A percentile compares a stretch with the other conserved stretches of the same genome.
These are phyloP conservation scores for Glomus cerebriforme DNA, from an alignment of 192 early-diverging fungal genomes.

Conservation along the genomic window DNA sequence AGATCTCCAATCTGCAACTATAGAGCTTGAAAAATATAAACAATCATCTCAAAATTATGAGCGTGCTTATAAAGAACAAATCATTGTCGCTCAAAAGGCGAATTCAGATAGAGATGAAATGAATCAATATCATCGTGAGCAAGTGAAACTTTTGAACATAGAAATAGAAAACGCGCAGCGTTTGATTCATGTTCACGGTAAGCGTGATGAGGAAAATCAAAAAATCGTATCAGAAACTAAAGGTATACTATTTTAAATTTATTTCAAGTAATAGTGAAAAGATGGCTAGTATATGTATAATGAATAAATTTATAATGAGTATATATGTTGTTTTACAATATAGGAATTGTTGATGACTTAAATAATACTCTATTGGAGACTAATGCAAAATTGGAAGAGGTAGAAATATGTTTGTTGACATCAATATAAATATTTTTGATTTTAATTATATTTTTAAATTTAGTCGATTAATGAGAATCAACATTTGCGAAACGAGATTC, in stretches of 20 bases:
- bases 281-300: too few species aligned
- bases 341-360: not conserved
- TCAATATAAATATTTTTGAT: not conserved
- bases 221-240: not conserved
- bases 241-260: not conserved
- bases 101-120: not conserved
- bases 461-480: not conserved
- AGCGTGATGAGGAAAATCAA: not conserved
- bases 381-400: not conserved
- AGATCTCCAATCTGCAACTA: not conserved
- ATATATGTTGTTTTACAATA: not conserved
- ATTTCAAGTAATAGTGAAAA: too few species aligned
- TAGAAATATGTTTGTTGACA: not conserved
- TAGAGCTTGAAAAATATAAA: not conserved
- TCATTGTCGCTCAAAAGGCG: not conserved
- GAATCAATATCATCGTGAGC: not conserved
- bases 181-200: conserved; percentile 1
- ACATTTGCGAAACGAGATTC: not conserved
- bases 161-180: not conserved
- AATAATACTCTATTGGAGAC: not conserved
- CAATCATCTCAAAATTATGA: not conserved
- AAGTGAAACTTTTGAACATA: not conserved
- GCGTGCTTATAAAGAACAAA: conserved; percentile 4
- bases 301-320: not conserved
- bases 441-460: not conserved